Base-by-base conservation (phyloP, 768 basidiomycete species). In the Crassisporium funariophilum region DNA sequence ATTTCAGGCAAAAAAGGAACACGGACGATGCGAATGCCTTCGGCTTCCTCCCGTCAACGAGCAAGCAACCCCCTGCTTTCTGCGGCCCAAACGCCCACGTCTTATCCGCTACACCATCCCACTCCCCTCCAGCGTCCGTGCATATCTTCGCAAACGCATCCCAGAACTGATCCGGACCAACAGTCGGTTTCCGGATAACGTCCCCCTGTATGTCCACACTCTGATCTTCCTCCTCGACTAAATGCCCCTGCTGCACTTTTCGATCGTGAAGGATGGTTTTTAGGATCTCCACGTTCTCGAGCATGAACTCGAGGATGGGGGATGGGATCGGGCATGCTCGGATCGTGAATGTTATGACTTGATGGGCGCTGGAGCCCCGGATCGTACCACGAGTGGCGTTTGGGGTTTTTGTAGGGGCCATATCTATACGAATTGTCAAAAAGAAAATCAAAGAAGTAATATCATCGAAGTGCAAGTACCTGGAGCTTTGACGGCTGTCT, bases 61-160 rank as follows among this genome's bases (percentile, higher is more conserved):
- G 69, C 9, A 99, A 60, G 63, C 95, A 97, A 8, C 88, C 84
- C 0, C 95, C 95, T 15, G 87, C 82, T 44, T 82, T 71, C 55
- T 88, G 88, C 0, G 95, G 95, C 0, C 97, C 97, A 66, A 98
- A 94, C 15, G 89, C 83, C 93, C 93, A 95, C 2, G 95, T 78
- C 44, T 70, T 76, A 41, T 92, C 86, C 0, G 70, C 73, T 9
- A 91, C 60, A 33, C 79, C 81, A 4, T 62, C 66, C 97, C 97
- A 99, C 54, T 98, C 93, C 3, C 89, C 90, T 12, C 91, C 95
- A 3, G 76, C 82, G 44, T 82, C 75, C 12, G 72, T 67, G 53
- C 87, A 90, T 31, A 84, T 76, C 21, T 76, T 74, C 33, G 77
- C 72, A 13, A 98, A 68, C 22, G 75, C 73, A 2, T 65, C 66